Evolutionary conservation across 805 yeast genomes (phyloP).

Genomic region (Citeromyces nyonsensis): DNA sequence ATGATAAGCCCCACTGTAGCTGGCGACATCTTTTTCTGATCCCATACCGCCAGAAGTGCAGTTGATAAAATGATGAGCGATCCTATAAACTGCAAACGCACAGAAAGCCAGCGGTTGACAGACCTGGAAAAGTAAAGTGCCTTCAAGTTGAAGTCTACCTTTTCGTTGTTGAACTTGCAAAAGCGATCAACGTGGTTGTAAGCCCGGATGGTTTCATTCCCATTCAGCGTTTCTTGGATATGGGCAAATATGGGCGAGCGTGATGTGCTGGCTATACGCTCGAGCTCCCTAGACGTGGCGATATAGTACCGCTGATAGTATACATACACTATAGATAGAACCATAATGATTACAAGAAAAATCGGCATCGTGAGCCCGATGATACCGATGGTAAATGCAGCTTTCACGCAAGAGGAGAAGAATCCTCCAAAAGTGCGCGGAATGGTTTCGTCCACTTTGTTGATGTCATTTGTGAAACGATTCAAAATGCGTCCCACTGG

Average conservation of each 20-base stretch:
- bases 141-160: slow-evolving; percentile 76
- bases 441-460: slow-evolving; percentile 69
- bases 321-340: slow-evolving; percentile 48
- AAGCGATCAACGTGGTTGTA: slow-evolving; percentile 54
- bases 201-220: slow-evolving; percentile 65
- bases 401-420: slow-evolving; percentile 43
- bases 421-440: slow-evolving; percentile 63
- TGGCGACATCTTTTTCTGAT: slow-evolving; percentile 54
- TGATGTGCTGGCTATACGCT: slow-evolving; percentile 69
- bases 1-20: slow-evolving; percentile 92
- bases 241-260: slow-evolving; percentile 74
- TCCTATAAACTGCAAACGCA: slow-evolving; percentile 82
- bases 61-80: slow-evolving; percentile 78
- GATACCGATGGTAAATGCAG: slow-evolving; percentile 62
- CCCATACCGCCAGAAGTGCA: slow-evolving; percentile 64
- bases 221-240: slow-evolving; percentile 69
- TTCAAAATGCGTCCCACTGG: slow-evolving; percentile 88
- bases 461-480: slow-evolving; percentile 83
- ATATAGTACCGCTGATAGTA: slow-evolving; percentile 68
- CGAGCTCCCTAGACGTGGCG: slow-evolving; percentile 66
- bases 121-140: slow-evolving; percentile 88
- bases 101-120: slow-evolving; percentile 96
- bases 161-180: slow-evolving; percentile 42
- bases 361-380: slow-evolving; percentile 84
- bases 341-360: slow-evolving; percentile 55